Evolutionary conservation across 257 asterid species (phyloP), one percentile per base, ranked within the genome.

Genomic region (Capsicum chinense): DNA sequence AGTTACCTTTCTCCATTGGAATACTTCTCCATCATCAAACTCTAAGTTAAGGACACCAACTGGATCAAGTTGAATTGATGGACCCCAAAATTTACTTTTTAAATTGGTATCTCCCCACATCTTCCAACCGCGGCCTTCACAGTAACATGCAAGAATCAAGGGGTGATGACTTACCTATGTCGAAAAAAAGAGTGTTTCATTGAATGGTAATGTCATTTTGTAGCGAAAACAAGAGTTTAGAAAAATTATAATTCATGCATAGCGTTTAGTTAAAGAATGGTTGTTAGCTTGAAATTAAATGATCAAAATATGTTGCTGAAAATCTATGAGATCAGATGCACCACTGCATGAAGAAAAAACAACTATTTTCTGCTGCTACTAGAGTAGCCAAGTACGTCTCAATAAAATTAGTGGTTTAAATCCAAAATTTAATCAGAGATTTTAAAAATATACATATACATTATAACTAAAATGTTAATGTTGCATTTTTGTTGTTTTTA

Each of bases 161-260:
- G 87, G 87, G 64, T 85, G 87, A 79, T 85, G 87, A 76, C 87
- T 85, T 47, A 85, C 88, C 88, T 85, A 68, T 52, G 56, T 71
- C 69, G 60, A 84, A 26, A 67, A 58, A 83, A 48, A 4, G 26
- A 8, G 9, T 0, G 17, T 6, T 33, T 19, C 3, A 13, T 42
- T 19, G 44, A 39, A 39, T 2, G 5, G 0, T 39, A 39, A 39
- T 39, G 58, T n/a, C 57, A 47, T 71, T 71, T n/a, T 1, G 37
- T 44, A 17, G 79, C 42, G 37, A 71, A 42, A 71, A 47, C 16
- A n/a, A 19, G 42, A 39, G 42, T 39, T 39, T 4, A 39, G 42
- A 39, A 39, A 39, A 39, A 39, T 39, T 39, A 39, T 39, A 2
- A 39, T 39, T 39, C 42, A 2, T 39, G 16, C 19, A n/a, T 7